Evolutionary conservation across 192 early-diverging fungal species (phyloP), one percentile per base, ranked within the genome.

Genomic region (Coemansia sp.): DNA sequence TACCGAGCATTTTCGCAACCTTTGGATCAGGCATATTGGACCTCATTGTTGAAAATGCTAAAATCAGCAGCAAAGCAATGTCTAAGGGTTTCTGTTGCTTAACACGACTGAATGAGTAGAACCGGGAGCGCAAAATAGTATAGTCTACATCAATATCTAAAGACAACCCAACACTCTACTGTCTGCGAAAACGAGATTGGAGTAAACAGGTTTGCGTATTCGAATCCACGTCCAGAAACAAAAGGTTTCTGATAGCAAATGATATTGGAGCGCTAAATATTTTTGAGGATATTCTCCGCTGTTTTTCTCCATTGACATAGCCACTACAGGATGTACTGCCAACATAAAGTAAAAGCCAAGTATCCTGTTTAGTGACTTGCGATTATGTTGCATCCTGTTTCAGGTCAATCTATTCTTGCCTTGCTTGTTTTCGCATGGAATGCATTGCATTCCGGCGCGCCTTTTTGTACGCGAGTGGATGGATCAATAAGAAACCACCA

Each of bases 281-380:
- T 8, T 40, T n/a, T 18, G 16, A 26, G 26, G 15, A 58, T 58
- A 58, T 40, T 58, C 56, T 11, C 56, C 56, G 56, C 56, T 39
- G 15, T 58, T 47, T 47, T n/a, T 47, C 16, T 11, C 46, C 46
- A 47, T 26, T 26, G 26, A 0, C 26, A 26, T 26, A 26, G 26
- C 0, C 26, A 26, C 26, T 26, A 26, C 3, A 26, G 26, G 3
- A 26, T 3, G 26, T 26, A 26, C 26, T 26, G 26, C 26, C 26
- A 26, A 26, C 26, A 26, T 26, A 26, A 26, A 26, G 26, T 26
- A 26, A 26, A 26, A 26, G 26, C 26, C 0, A 26, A 26, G 26
- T 26, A 26, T 26, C 26, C 26, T 26, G 26, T 26, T 26, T 26
- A 26, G 26, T 26, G 26, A 26, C 26, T 26, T 26, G 26, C 26